These are phyloP conservation scores for Umbelopsis sp. DNA, from an alignment of 192 early-diverging fungal genomes.

Conservation along the genomic window DNA sequence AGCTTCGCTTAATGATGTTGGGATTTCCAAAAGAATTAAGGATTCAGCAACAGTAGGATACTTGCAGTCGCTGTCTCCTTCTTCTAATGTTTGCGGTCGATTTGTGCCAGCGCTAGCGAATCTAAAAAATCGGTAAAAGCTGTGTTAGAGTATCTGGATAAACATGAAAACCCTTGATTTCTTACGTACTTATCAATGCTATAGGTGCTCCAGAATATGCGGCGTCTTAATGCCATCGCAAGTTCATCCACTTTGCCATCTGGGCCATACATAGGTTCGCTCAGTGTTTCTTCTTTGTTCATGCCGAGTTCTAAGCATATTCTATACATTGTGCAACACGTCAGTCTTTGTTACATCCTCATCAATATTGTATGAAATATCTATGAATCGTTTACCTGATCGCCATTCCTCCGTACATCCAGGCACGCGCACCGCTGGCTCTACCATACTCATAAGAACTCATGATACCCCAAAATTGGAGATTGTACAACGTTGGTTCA, in stretches of 20 bases:
- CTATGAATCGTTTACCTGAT: conserved; percentile 24
- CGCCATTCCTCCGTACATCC: conserved; percentile 57
- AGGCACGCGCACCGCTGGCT: conserved; percentile 40
- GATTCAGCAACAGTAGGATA: conserved; percentile 22
- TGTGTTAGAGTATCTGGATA: not conserved
- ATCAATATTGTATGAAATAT: not conserved
- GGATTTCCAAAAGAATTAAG: conserved; percentile 19
- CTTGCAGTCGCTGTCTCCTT: conserved; percentile 43
- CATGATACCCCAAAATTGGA: conserved; percentile 45
- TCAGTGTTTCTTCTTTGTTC: conserved; percentile 43
- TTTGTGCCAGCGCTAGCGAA: conserved; percentile 39
- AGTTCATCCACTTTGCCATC: conserved; percentile 43
- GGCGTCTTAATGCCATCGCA: conserved; percentile 35
- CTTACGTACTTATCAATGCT: conserved; percentile 46
- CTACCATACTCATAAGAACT: conserved; percentile 34
- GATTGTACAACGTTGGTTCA: conserved; percentile 43
- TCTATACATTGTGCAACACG: not conserved
- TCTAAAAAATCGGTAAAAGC: conserved; percentile 16
- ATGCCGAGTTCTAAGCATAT: conserved; percentile 53
- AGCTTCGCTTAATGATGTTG: conserved; percentile 8
- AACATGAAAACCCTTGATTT: too few relatives aligned
- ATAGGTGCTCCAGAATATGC: conserved; percentile 56
- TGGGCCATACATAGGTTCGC: conserved; percentile 33
- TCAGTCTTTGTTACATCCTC: not conserved
- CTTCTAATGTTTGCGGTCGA: conserved; percentile 50